Conservation (phyloP, 1,284 basidiomycete genomes). For the Cryptococcus sp. region DNA sequence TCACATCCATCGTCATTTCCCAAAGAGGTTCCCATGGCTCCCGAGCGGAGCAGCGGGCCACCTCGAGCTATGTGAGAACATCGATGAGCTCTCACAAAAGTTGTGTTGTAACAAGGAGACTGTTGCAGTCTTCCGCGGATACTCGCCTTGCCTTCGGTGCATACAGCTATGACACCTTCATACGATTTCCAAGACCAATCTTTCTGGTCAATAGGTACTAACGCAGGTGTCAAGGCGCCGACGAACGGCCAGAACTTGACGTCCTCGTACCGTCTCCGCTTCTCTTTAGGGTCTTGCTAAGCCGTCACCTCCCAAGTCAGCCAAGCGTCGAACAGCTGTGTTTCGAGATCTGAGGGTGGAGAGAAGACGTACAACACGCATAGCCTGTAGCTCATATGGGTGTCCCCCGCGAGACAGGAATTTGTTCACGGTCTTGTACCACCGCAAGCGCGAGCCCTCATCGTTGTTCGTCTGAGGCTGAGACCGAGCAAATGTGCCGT, state of each 20-base stretch:
- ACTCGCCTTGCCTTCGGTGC: constrained; percentile 8
- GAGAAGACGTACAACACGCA: constrained; percentile 2
- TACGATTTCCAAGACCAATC: constrained; percentile 9
- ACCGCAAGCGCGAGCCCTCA: neutral
- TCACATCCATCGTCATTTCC: constrained; percentile 11
- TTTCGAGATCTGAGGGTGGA: neutral
- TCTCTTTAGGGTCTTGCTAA: neutral
- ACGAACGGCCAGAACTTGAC: constrained; percentile 21
- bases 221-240: constrained; percentile 9
- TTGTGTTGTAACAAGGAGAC: too few species aligned
- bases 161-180: constrained; percentile 11
- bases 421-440: constrained; percentile 13
- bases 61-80: constrained; percentile 4
- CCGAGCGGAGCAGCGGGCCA: constrained; percentile 12
- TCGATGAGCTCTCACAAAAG: neutral
- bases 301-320: neutral
- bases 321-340: neutral
- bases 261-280: constrained; percentile 4
- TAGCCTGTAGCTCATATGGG: constrained; percentile 10
- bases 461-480: too few species aligned
- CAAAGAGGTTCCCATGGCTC: constrained; percentile 8
- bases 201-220: neutral
- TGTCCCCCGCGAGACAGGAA: neutral
- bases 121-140: neutral
- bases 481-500: too few species aligned